Conservation (phyloP, 2,329 filamentous ascomycete species). For the Pseudogymnoascus verrucosus region DNA sequence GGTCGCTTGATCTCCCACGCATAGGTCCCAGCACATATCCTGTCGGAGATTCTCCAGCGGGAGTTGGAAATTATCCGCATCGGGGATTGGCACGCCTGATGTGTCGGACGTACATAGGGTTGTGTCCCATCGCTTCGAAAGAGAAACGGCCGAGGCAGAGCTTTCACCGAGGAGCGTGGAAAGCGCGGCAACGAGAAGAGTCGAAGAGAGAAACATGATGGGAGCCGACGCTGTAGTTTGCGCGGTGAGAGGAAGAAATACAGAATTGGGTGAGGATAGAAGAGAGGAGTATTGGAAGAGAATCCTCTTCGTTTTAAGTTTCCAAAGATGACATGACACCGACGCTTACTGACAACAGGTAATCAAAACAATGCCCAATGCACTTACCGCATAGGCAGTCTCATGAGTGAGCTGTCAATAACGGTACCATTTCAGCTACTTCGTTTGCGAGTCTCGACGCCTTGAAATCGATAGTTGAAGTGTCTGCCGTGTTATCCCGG, state of each 20-base stretch:
- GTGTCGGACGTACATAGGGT: neutral
- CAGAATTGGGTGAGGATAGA: neutral
- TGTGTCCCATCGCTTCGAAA: neutral
- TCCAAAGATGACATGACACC: neutral
- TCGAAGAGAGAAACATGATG: neutral
- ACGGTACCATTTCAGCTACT: neutral
- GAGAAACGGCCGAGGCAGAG: neutral
- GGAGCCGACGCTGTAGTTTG: neutral
- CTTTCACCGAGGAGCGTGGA: neutral
- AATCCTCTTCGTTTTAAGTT: neutral
- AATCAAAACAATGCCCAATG: neutral
- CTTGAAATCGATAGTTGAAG: neutral
- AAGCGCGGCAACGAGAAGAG: neutral
- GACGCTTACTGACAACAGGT: neutral
- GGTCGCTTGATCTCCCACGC: neutral
- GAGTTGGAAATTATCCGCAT: neutral
- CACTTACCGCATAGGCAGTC: neutral
- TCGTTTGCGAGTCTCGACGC: neutral
- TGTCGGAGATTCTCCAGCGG: neutral
- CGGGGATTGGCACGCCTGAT: neutral
- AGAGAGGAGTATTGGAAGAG: neutral
- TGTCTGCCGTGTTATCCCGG: neutral
- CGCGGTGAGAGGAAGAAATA: neutral
- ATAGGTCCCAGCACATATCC: constrained; percentile 5
- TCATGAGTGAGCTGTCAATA: neutral